Conservation (phyloP, 2,329 filamentous ascomycete genomes). For the Thielaviopsis ethacetica region DNA sequence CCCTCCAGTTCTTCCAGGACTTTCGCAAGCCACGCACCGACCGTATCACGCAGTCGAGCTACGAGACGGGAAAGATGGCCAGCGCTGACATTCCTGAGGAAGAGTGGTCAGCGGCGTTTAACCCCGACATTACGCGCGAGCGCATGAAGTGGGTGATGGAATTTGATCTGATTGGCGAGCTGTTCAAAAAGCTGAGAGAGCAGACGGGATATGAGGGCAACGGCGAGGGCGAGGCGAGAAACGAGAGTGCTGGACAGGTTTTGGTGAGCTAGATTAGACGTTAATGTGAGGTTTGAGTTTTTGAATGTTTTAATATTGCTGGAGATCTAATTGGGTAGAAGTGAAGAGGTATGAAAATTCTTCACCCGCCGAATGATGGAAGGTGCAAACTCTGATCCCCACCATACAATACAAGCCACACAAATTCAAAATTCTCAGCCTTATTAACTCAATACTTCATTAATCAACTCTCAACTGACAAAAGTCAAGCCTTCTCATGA, state of each 20-base stretch:
- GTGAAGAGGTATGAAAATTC: no score
- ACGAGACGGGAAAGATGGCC: constrained; percentile 21
- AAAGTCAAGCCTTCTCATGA: neutral
- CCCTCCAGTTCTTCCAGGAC: constrained; percentile 21
- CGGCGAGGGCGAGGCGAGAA: neutral
- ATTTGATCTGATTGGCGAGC: constrained; percentile 19
- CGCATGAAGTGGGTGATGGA: constrained; percentile 23
- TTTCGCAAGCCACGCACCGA: constrained; percentile 22
- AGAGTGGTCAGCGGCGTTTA: constrained; percentile 17
- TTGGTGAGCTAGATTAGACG: no score
- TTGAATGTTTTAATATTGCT: no score
- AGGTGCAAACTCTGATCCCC: no score
- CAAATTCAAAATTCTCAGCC: no score
- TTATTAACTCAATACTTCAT: no score
- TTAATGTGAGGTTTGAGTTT: no score
- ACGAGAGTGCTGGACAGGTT: neutral
- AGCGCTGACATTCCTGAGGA: constrained; percentile 19
- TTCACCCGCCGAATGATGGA: no score
- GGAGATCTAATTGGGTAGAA: no score
- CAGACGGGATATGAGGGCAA: neutral
- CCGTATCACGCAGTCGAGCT: constrained; percentile 19
- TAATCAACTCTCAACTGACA: no score
- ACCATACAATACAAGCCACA: no score
- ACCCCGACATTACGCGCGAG: constrained; percentile 16
- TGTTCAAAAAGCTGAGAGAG: constrained; percentile 9